Evolutionary conservation across 202 grass and related monocot species (phyloP).

Genomic region (Cymbopogon flexuosus): DNA sequence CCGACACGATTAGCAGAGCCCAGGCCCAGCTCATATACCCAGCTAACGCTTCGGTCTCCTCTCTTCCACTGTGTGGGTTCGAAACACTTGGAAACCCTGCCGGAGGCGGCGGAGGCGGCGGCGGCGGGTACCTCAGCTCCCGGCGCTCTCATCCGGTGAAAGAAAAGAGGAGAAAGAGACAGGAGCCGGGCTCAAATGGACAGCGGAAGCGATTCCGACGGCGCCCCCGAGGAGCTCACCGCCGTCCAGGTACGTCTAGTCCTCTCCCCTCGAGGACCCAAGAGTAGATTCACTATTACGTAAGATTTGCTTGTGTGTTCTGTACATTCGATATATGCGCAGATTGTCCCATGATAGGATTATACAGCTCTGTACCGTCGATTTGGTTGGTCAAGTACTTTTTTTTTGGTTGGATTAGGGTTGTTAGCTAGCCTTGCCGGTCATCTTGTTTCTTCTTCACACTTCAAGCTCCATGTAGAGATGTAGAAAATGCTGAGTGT

Average conservation of each 20-base stretch:
- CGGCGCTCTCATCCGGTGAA: background rate
- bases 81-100: conserved; percentile 9
- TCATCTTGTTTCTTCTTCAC: background rate
- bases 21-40: background rate
- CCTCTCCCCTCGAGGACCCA: background rate
- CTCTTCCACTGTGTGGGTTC: background rate
- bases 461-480: background rate
- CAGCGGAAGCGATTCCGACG: conserved; percentile 58
- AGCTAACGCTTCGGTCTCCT: background rate
- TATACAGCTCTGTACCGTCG: background rate
- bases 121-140: background rate
- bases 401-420: background rate
- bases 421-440: background rate
- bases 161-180: background rate
- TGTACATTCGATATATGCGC: background rate
- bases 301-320: background rate
- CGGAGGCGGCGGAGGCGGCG: background rate
- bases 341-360: background rate
- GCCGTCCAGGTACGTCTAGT: conserved; percentile 42
- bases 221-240: conserved; percentile 69
- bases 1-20: background rate
- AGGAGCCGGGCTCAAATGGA: conserved; percentile 32
- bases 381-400: background rate
- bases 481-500: background rate
- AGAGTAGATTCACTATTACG: background rate